Evolutionary conservation across 1,284 basidiomycete genomes (phyloP), one percentile per base, ranked within the genome.

Genomic region (Apiotrichum gamsii): DNA sequence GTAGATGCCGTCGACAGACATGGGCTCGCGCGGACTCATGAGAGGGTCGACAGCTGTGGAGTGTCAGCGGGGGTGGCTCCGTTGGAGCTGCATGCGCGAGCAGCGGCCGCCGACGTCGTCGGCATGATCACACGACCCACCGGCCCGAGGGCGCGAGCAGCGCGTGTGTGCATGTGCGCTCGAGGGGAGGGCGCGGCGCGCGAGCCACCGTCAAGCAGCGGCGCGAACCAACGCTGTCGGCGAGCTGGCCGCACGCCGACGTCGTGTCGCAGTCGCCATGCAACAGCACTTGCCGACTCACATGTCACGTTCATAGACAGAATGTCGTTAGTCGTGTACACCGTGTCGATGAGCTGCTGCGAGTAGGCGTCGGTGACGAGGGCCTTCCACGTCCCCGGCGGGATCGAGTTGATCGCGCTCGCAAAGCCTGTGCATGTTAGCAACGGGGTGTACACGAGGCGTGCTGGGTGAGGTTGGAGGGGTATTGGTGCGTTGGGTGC

Each of bases 351-450:
- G 47, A 97, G 77, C 64, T 80, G 81, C 72, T 91, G 85, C 24
- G 90, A 86, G 74, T 90, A 82, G 54, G 91, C 85, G 72, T 98
- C 94, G 34, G 97, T 87, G 51, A 98, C 89, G 40, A 98, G 80
- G 61, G 94, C 85, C 80, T 98, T 98, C 94, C 94, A 98, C 78
- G 80, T 75, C 49, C 80, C 80, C 8, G 82, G 80, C 3, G 87
- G 86, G 62, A 87, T 82, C 38, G 62, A 89, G 81, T 64, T 54
- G 49, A 73, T 58, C 9, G 72, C 70, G 28, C 64, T 64, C 13
- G 59, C 60, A 45, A 74, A 67, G 20, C 72, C 72, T 74, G n/a
- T n/a, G 44, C 28, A 31, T 10, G 31, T 49, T 20, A 40, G 42
- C 28, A 19, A 19, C n/a, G 25, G n/a, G n/a, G n/a, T n/a, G n/a